Percentiles rank a stretch among this genome's conserved stretches.
phyloP scores from a whole-genome alignment of 495 filamentous ascomycete genomes.

The Hypoxylon crocopeplum region DNA sequence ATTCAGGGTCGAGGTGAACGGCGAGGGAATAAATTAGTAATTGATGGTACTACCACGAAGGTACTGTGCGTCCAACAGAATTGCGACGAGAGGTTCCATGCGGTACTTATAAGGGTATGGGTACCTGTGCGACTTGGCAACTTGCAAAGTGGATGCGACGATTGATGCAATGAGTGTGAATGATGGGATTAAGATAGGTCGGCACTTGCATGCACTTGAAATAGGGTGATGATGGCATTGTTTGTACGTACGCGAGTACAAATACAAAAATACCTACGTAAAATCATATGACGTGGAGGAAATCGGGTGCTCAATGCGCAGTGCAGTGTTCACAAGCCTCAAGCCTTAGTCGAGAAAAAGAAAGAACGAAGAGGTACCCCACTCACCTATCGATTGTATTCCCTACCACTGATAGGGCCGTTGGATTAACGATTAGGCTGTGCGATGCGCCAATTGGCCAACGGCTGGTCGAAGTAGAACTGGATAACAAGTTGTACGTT shows the following conservation, averaged over 20 bases:
- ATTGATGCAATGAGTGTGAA: not conserved
- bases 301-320: constrained; percentile 18
- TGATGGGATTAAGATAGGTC: constrained; percentile 18
- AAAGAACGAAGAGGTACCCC: not conserved
- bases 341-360: constrained; percentile 19
- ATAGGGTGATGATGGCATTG: constrained; percentile 41
- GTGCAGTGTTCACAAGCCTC: not conserved
- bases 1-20: constrained; percentile 22
- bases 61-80: no score
- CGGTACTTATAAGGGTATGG: no score
- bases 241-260: constrained; percentile 8
- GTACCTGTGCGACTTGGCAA: no score
- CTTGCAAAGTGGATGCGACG: no score
- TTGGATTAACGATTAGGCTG: not conserved
- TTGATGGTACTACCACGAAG: no score
- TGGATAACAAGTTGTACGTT: not conserved
- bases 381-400: not conserved
- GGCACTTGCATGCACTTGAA: constrained; percentile 30
- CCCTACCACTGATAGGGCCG: no score
- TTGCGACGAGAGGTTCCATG: no score
- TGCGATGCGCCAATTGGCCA: constrained; percentile 10
- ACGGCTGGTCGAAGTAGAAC: not conserved
- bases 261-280: constrained; percentile 29
- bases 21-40: no score
- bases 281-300: constrained; percentile 35